phyloP scores from a whole-genome alignment of 2,329 filamentous ascomycete genomes.

The Sporothrix protearum region DNA sequence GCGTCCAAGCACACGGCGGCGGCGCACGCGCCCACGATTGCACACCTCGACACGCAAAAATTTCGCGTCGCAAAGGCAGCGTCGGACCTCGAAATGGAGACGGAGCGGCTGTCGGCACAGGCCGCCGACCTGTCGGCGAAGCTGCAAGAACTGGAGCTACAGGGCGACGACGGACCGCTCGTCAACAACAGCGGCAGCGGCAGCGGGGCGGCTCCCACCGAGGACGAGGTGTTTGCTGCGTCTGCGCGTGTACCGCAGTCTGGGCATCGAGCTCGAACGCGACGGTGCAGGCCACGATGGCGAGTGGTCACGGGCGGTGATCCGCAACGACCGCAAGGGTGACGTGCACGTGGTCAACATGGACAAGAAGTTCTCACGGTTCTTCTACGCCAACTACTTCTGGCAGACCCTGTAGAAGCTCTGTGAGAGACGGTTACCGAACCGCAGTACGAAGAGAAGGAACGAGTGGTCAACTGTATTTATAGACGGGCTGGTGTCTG shows the following conservation, averaged over 20 bases:
- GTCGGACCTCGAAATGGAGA: conserved; percentile 85
- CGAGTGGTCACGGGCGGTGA: conserved; percentile 79
- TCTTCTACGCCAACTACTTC: conserved; percentile 94
- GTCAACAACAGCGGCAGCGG: neutral
- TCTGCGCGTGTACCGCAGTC: conserved; percentile 82
- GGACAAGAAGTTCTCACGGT: conserved; percentile 84
- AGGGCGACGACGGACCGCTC: conserved; percentile 70
- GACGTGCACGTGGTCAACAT: conserved; percentile 95
- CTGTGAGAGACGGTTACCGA: too few relatives aligned
- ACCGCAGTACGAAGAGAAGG: neutral
- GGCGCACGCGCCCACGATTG: conserved; percentile 77
- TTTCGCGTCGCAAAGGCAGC: conserved; percentile 92
- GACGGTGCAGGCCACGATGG: conserved; percentile 64
- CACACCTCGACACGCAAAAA: conserved; percentile 85
- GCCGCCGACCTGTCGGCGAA: conserved; percentile 69
- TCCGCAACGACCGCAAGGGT: conserved; percentile 79
- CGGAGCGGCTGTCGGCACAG: conserved; percentile 82
- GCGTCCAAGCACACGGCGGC: conserved; percentile 70
- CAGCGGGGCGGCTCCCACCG: conserved; percentile 42
- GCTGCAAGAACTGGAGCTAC: conserved; percentile 77
- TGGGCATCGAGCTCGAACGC: conserved; percentile 83
- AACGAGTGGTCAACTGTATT: neutral
- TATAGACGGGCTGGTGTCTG: conserved; percentile 18
- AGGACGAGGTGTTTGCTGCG: conserved; percentile 68
- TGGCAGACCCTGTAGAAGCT: conserved; percentile 72